Evolutionary conservation across 73 alveolate genomes (phyloP), one percentile per base, ranked within the genome.

Genomic region (Paramecium sexaurelia): DNA sequence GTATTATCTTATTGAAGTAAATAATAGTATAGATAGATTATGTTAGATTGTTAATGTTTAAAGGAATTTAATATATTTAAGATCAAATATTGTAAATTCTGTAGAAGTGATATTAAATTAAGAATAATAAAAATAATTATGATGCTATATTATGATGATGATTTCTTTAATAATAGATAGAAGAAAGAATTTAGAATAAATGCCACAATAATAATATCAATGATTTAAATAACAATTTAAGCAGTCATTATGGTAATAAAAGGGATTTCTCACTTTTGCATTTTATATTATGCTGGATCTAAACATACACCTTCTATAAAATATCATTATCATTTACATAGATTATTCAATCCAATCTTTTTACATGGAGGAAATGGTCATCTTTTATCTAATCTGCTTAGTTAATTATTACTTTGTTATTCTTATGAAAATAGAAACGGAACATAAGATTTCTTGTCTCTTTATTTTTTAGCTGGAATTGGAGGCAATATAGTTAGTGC

Each of bases 271-370:
- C 90, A 43, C 36, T 36, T 32, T 41, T 78, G 90, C 45, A 37
- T 45, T 78, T 45, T 78, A 22, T 78, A 40, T 78, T 45, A 29
- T 26, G 43, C 55, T 36, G 90, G 90, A 78, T 19, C 75, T 1
- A 78, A 78, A 43, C 41, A 40, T 11, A 78, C 90, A 5, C 90
- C 90, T 24, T 6, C 90, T 40, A 78, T 78, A 11, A 37, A 78
- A 40, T 43, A 78, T 45, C 43, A 78, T 24, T 78, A 41, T 43
- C 45, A 78, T 20, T 22, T 78, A 0, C 55, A 78, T 24, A 78
- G 90, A 78, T 78, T 78, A 45, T 39, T 78, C 36, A 78, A 78
- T 43, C 90, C 90, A 39, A 78, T 78, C 27, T 78, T 78, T 37
- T 78, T 78, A 78, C 90, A 78, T 43, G 68, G 61, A 20, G 40